Conservation (phyloP, 352 stramenopile genomes). For the Plasmopara muralis region DNA sequence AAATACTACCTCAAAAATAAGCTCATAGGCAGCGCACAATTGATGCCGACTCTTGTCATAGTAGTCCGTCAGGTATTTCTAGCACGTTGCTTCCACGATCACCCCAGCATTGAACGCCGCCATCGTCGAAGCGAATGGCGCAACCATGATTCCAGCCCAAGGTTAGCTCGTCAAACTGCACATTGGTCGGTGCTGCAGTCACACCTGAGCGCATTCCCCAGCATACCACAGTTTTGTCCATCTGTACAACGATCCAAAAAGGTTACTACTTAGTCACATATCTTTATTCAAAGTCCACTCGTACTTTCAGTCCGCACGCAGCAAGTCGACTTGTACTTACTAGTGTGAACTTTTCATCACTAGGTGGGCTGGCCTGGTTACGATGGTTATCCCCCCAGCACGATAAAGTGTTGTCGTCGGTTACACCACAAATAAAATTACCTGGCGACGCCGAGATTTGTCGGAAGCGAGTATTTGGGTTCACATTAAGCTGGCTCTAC, state of each 20-base stretch:
- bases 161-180: constrained; percentile 63
- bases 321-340: constrained; percentile 61
- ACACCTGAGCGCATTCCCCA: constrained; percentile 70
- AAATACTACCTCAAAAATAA: too few species aligned
- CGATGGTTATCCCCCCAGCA: constrained; percentile 79
- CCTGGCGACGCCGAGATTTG: constrained; percentile 61
- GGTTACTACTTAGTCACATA: background rate
- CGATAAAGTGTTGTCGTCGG: constrained; percentile 33
- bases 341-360: constrained; percentile 43
- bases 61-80: constrained; percentile 35
- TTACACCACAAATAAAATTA: constrained; percentile 65
- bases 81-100: constrained; percentile 37
- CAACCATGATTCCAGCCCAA: constrained; percentile 72
- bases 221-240: constrained; percentile 51
- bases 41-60: background rate
- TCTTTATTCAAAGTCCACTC: background rate
- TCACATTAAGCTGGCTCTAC: constrained; percentile 47
- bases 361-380: constrained; percentile 42
- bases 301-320: constrained; percentile 55
- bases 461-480: constrained; percentile 32
- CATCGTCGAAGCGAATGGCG: constrained; percentile 59
- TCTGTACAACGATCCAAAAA: constrained; percentile 17
- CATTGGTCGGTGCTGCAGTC: constrained; percentile 35
- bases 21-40: too few species aligned
- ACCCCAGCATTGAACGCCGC: constrained; percentile 61